Conservation (phyloP, 768 basidiomycete species). For the Rhodocollybia butyracea region DNA sequence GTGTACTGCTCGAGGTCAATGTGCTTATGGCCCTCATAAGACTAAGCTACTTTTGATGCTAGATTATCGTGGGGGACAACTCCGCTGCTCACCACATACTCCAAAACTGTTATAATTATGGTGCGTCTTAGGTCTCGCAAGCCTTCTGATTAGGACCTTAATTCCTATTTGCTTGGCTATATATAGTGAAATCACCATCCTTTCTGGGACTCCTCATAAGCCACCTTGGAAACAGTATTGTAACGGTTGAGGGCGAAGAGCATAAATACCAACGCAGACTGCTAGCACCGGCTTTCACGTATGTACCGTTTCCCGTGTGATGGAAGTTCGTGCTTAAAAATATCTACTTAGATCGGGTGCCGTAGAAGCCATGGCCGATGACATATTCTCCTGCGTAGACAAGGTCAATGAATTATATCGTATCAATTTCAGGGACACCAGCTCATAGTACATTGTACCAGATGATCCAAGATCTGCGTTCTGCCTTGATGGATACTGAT, state of each 20-base stretch:
- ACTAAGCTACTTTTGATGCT: slow-evolving; percentile 30
- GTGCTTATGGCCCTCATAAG: not conserved
- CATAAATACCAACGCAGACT: slow-evolving; percentile 31
- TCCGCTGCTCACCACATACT: too few species aligned
- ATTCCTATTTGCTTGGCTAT: slow-evolving; percentile 2
- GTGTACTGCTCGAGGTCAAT: slow-evolving; percentile 8
- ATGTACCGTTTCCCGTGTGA: slow-evolving; percentile 32
- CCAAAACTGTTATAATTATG: slow-evolving; percentile 33
- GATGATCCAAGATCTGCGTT: too few species aligned
- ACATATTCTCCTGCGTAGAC: too few species aligned
- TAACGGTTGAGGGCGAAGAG: slow-evolving; percentile 36
- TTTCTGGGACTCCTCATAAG: slow-evolving; percentile 30
- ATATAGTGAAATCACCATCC: slow-evolving; percentile 23
- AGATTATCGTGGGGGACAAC: too few species aligned
- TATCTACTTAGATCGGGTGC: too few species aligned
- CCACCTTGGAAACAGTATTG: slow-evolving; percentile 30
- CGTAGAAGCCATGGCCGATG: too few species aligned
- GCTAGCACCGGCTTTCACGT: too few species aligned
- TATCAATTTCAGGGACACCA: too few species aligned
- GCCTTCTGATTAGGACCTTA: slow-evolving; percentile 28
- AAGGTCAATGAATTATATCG: too few species aligned
- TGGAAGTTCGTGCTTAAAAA: too few species aligned
- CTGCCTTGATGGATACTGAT: not conserved
- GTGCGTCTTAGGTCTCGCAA: slow-evolving; percentile 35
- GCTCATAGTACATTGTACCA: too few species aligned